Conservation (phyloP, 805 yeast species). For the Ogataea nonfermentans region DNA sequence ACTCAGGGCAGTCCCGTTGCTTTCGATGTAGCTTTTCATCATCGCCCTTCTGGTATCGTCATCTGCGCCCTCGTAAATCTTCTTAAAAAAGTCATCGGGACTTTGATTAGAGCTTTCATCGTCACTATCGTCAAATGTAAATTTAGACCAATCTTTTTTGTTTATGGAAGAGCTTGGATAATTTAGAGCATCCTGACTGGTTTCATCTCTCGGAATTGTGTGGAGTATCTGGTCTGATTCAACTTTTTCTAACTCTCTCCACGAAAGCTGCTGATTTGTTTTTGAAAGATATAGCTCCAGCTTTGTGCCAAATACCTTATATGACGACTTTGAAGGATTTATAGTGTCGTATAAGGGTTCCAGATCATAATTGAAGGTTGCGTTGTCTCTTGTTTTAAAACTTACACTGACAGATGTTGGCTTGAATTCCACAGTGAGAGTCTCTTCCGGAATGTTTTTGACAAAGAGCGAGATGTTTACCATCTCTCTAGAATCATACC, state of each 20-base stretch:
- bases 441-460: slow-evolving; percentile 56
- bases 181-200: slow-evolving; percentile 18
- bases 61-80: slow-evolving; percentile 74
- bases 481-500: slow-evolving; percentile 62
- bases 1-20: slow-evolving; percentile 89
- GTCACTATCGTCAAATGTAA: slow-evolving; percentile 39
- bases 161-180: slow-evolving; percentile 69
- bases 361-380: slow-evolving; percentile 52
- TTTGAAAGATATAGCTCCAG: slow-evolving; percentile 67
- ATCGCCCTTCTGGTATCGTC: slow-evolving; percentile 89
- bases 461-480: slow-evolving; percentile 72
- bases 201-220: slow-evolving; percentile 8
- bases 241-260: slow-evolving; percentile 52
- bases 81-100: slow-evolving; percentile 69
- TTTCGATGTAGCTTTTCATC: slow-evolving; percentile 94
- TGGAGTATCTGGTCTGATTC: slow-evolving; percentile 11
- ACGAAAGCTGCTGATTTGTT: slow-evolving; percentile 38
- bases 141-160: slow-evolving; percentile 66
- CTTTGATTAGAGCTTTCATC: slow-evolving; percentile 44
- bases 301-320: slow-evolving; percentile 65
- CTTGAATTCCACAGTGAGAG: slow-evolving; percentile 41
- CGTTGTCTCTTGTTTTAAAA: slow-evolving; percentile 47
- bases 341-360: slow-evolving; percentile 55
- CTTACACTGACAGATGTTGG: slow-evolving; percentile 38
- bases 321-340: slow-evolving; percentile 42